Percentiles rank a stretch among this genome's conserved stretches.
Evolutionary conservation across 768 basidiomycete species (phyloP).

Genomic region (Leccinum ochraceum): DNA sequence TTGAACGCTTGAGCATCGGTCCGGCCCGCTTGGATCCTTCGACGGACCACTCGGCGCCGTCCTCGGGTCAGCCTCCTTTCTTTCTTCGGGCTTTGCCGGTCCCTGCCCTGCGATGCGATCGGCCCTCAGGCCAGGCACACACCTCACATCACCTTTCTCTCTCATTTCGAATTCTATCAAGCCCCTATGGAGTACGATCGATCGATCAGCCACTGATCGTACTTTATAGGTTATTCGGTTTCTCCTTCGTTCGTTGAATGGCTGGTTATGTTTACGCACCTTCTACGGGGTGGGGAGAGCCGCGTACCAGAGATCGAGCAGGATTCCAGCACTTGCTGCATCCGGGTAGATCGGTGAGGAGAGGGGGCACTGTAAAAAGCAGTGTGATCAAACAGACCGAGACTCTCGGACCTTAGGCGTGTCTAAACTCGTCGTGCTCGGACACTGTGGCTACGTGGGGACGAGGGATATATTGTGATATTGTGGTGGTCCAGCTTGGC

Average conservation of each 20-base stretch:
- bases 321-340: neutral
- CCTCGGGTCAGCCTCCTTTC: too few species aligned
- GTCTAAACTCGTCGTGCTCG: slow-evolving; percentile 39
- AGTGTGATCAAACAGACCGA: neutral
- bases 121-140: neutral
- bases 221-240: too few species aligned
- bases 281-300: neutral
- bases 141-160: neutral
- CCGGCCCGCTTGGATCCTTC: neutral
- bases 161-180: too few species aligned
- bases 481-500: neutral
- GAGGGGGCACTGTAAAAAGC: neutral
- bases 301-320: neutral
- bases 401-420: slow-evolving; percentile 42
- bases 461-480: slow-evolving; percentile 8
- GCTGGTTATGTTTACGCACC: neutral
- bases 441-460: neutral
- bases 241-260: neutral
- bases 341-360: neutral
- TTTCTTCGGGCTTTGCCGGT: neutral
- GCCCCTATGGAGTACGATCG: too few species aligned
- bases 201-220: too few species aligned
- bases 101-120: neutral
- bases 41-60: too few species aligned
- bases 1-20: neutral